A percentile compares a stretch with the other conserved stretches of the same genome.
Conservation (phyloP, 2,329 filamentous ascomycete species). For the Colletotrichum tofieldiae region DNA sequence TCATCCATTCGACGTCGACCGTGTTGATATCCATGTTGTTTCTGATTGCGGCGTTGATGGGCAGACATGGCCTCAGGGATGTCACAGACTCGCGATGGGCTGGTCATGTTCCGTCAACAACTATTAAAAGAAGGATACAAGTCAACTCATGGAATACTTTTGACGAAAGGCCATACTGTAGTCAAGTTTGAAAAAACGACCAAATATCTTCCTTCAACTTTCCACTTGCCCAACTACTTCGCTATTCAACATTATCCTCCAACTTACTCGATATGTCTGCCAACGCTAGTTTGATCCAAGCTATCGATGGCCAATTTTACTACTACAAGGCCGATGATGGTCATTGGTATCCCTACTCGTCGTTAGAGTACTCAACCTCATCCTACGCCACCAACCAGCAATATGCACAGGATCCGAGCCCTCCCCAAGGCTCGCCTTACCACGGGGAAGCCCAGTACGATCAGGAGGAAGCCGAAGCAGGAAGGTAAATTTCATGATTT, state of each 20-base stretch:
- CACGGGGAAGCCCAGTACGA: not conserved
- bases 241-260: not conserved
- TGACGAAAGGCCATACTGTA: not conserved
- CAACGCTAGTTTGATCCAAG: not conserved
- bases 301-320: not conserved
- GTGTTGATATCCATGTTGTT: not conserved
- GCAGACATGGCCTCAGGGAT: not conserved
- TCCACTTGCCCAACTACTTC: no score
- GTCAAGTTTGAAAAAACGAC: not conserved
- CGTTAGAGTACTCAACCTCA: no score
- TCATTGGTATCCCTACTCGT: not conserved
- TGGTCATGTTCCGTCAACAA: not conserved
- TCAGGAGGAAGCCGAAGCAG: not conserved
- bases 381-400: not conserved
- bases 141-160: not conserved
- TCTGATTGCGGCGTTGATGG: not conserved
- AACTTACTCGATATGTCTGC: not conserved
- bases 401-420: not conserved
- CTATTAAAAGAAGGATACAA: not conserved
- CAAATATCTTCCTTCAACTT: no score
- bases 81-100: not conserved
- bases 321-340: not conserved
- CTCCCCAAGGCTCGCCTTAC: not conserved
- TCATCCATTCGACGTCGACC: not conserved
- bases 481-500: not conserved